Evolutionary conservation across 257 asterid species (phyloP), one percentile per base, ranked within the genome.

Genomic region (Hygrophila difformis): DNA sequence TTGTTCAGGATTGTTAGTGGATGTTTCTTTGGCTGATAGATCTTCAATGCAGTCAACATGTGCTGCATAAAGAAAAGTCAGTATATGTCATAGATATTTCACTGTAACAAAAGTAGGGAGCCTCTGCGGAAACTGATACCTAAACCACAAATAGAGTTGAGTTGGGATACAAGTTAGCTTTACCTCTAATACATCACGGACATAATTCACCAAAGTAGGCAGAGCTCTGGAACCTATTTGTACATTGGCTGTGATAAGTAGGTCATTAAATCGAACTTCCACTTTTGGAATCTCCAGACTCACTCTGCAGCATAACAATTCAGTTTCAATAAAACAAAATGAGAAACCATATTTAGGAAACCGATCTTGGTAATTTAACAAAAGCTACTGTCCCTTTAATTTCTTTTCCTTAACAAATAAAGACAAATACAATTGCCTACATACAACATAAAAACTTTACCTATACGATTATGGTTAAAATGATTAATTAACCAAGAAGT

Each of bases 161-260:
- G n/a, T n/a, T n/a, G n/a, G n/a, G n/a, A n/a, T n/a, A n/a, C n/a
- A n/a, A n/a, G n/a, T n/a, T n/a, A n/a, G 16, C 22, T 56, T 56
- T 48, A 82, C 96, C 84, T 87, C 96, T 12, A 75, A 0, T 53
- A 70, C 60, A 48, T 87, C 77, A 35, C 93, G 94, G 24, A 62
- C 35, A 70, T 61, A 79, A 40, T 87, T 87, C 51, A 73, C 62
- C 64, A 82, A 61, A 44, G 94, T 79, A 15, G 96, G 96, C 66
- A 87, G 69, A 44, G 96, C 94, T 69, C 94, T 69, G 21, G 93
- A 77, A n/a, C 93, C 96, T 8, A 82, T 33, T 42, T 71, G 75
- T 35, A 87, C 93, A 26, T 77, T 64, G 2, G 96, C 91, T 19
- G 70, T 57, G 63, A 87, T 60, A 22, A 66, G 66, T 17, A 82